A percentile compares a stretch with the other conserved stretches of the same genome.
phyloP scores from a whole-genome alignment of 148 eudicot species.

The Suaeda aralocaspica region DNA sequence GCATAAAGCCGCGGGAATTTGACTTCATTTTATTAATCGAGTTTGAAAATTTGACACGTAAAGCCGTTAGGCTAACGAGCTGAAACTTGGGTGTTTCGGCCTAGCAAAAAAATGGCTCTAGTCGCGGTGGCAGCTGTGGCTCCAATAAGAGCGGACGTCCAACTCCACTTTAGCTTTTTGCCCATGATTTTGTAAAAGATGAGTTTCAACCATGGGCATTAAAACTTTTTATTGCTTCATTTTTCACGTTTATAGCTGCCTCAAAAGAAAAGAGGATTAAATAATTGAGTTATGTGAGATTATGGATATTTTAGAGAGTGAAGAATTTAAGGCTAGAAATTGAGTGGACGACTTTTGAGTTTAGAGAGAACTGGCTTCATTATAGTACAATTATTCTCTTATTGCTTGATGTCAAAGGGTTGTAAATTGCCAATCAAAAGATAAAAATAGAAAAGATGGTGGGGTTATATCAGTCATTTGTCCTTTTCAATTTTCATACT shows the following conservation, averaged over 20 bases:
- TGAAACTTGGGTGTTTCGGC: slow-evolving; percentile 63
- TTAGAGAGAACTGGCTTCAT: background rate
- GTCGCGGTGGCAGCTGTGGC: slow-evolving; percentile 63
- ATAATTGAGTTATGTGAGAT: no score
- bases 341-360: background rate
- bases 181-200: slow-evolving; percentile 25
- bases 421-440: background rate
- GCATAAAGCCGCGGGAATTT: slow-evolving; percentile 50
- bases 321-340: background rate
- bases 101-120: slow-evolving; percentile 29
- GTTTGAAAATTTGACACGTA: slow-evolving; percentile 27
- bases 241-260: no score
- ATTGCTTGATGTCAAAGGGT: background rate
- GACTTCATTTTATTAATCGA: slow-evolving; percentile 17
- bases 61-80: slow-evolving; percentile 57
- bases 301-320: slow-evolving; percentile 4
- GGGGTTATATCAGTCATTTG: background rate
- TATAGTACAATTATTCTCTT: background rate
- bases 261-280: no score
- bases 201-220: background rate
- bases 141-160: slow-evolving; percentile 60
- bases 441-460: background rate
- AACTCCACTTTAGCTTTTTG: slow-evolving; percentile 44
- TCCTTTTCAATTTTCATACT: background rate
- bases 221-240: no score